Conservation (phyloP, 345 rosid genomes). For the Eucalyptus regnans region DNA sequence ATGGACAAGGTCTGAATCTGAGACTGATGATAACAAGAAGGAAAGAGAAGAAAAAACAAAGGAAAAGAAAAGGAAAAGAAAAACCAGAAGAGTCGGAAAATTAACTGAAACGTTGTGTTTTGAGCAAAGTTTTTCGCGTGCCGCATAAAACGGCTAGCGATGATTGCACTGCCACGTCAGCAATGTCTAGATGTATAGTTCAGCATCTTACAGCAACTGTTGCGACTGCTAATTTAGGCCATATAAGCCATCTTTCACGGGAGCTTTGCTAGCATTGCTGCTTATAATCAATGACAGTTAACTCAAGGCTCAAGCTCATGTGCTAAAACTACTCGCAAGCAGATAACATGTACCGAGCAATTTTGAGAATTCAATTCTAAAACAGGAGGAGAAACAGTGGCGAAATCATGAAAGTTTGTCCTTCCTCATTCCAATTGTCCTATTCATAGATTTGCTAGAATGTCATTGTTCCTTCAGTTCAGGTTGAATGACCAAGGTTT, state of each 20-base stretch:
- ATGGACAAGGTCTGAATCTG: not conserved
- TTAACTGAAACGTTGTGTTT: not conserved
- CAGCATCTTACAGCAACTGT: not conserved
- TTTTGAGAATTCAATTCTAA: not conserved
- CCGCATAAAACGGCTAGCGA: accelerated
- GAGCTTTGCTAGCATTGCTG: not conserved
- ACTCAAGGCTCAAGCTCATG: not conserved
- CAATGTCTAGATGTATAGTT: not conserved
- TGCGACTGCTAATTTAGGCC: not conserved
- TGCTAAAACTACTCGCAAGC: not conserved
- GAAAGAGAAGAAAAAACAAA: not conserved
- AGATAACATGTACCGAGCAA: no score
- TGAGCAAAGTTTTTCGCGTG: not conserved
- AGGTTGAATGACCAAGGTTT: not conserved
- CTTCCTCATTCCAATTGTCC: not conserved
- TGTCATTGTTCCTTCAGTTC: not conserved
- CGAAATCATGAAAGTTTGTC: not conserved
- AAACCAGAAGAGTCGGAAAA: not conserved
- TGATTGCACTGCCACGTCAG: accelerated
- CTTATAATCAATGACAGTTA: not conserved
- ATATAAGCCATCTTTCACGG: not conserved
- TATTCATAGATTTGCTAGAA: not conserved
- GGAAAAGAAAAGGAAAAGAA: no score
- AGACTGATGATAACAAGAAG: no score
- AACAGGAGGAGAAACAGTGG: not conserved